Base-by-base conservation (phyloP, 805 yeast genomes). In the Helenozyma rhizophorensis region DNA sequence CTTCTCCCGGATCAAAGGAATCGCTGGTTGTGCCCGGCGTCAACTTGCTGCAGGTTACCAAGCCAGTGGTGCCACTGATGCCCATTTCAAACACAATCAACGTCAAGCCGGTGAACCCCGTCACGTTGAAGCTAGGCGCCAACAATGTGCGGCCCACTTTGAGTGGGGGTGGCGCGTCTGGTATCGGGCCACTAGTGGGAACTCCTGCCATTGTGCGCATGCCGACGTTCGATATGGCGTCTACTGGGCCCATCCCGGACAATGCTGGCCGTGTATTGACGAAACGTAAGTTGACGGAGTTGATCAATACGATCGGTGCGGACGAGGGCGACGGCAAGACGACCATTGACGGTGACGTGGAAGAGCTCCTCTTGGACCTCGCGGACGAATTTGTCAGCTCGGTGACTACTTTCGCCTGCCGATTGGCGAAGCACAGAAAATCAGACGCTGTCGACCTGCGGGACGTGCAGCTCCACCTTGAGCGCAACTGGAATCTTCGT, bases 311-410 rank as follows among this genome's bases (percentile, higher is more conserved):
- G 2, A 84, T 80, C 11, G 93, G 89, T 6, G 76, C 80, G 2
- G 90, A 83, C 54, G 93, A 82, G 56, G 96, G 95, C 25, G 97
- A 90, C 53, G 83, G 90, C 12, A 95, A 88, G 49, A 80, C 95
- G 5, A 72, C 74, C 4, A 83, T 93, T 36, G 98, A 90, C 57
- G 97, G 97, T 17, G 97, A 93, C 58, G 95, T 87, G 12, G 96
- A 89, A 57, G 97, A 90, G 47, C 63, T 93, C 24, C 62, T 93
- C 22, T 67, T 93, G 27, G 98, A 93, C 57, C 64, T 93, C 29
- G 97, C 98, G 0, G 99, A 93, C 58, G 97, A 93, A 53, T 93
- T 93, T 53, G 93, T 93, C 11, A 75, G 83, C 6, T 80, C 85
- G 29, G 96, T 94, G 2, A 88, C 97, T 0, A 70, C 87, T 2